Base-by-base conservation (phyloP, 2,329 filamentous ascomycete genomes). In the Fusarium praegraminearum region DNA sequence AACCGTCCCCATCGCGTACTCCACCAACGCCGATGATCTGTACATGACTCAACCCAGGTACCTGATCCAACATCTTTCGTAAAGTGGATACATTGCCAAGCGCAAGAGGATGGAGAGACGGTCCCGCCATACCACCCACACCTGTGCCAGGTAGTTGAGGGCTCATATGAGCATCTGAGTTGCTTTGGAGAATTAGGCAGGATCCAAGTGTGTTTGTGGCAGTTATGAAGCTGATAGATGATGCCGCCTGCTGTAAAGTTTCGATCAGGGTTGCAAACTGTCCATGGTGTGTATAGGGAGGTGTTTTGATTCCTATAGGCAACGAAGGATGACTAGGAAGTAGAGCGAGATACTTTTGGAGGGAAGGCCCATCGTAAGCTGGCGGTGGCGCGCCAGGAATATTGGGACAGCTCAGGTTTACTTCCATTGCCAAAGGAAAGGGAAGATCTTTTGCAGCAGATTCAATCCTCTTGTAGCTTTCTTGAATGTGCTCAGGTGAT, bases 401-500 rank as follows among this genome's bases (percentile, higher is more conserved):
- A 73, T 95, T 94, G 0, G 92, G 92, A 71, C 92, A 94, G 33
- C 88, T 91, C 32, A 94, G 86, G 75, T 95, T 95, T 73, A 94
- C 83, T 78, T 95, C 92, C 82, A 94, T 87, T 20, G 89, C 89
- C 1, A 93, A 80, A 2, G 83, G 83, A 69, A 88, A 78, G 2
- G 75, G 70, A n/a, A 84, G 62, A 6, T 82, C 26, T 28, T 49
- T 5, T 76, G 82, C 84, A 64, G 65, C 74, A 47, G 28, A 62
- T 61, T 76, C 77, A 62, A 91, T 84, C 16, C 80, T 78, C 1
- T 69, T 65, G 74, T 91, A 90, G 79, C 88, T 90, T 58, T 79
- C 70, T 0, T 80, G 79, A 0, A 93, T 84, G 13, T 92, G 88
- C 1, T 80, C 75, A 0, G 87, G 84, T 0, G 83, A 81, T 7